Percentiles rank a stretch among this genome's conserved stretches.
These are phyloP conservation scores for Echria macrotheca DNA, from an alignment of 495 filamentous ascomycete species.

Conservation along the genomic window DNA sequence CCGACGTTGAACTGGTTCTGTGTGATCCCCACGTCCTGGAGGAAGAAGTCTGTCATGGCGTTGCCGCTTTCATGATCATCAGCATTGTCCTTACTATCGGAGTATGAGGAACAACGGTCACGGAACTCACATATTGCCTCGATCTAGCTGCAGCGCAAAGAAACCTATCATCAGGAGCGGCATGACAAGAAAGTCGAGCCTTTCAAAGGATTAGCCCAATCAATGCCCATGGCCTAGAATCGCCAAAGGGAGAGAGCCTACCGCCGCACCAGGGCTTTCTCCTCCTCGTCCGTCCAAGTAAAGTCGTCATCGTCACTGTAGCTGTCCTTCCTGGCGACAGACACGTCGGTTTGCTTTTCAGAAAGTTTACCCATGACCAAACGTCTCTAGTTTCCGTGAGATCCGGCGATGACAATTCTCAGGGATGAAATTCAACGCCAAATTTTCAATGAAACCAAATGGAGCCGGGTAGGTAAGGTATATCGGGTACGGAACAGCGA, in stretches of 20 bases:
- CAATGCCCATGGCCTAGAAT: too few relatives aligned
- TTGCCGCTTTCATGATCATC: slow-evolving; percentile 17
- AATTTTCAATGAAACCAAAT: too few relatives aligned
- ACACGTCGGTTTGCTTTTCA: slow-evolving; percentile 15
- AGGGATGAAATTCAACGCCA: too few relatives aligned
- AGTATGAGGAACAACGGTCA: not conserved
- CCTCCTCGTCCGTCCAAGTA: slow-evolving; percentile 33
- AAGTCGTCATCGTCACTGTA: slow-evolving; percentile 21
- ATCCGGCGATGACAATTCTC: too few relatives aligned
- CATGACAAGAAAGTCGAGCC: slow-evolving; percentile 47
- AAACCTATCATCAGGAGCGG: slow-evolving; percentile 51
- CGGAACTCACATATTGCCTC: slow-evolving; percentile 28
- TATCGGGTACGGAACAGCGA: too few relatives aligned
- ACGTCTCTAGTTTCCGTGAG: too few relatives aligned
- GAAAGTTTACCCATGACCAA: slow-evolving; percentile 11
- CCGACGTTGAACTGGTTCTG: slow-evolving; percentile 57
- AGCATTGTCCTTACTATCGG: not conserved
- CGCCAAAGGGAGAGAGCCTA: too few relatives aligned
- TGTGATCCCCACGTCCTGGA: slow-evolving; percentile 47
- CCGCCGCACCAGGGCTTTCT: slow-evolving; percentile 31
- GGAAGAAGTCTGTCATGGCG: slow-evolving; percentile 36
- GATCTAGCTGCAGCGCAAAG: slow-evolving; percentile 54
- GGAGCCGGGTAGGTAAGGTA: too few relatives aligned
- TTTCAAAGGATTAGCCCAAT: too few relatives aligned
- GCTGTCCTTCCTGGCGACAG: slow-evolving; percentile 18